Evolutionary conservation across 768 basidiomycete species (phyloP).

Genomic region (Tephrocybe rancida): DNA sequence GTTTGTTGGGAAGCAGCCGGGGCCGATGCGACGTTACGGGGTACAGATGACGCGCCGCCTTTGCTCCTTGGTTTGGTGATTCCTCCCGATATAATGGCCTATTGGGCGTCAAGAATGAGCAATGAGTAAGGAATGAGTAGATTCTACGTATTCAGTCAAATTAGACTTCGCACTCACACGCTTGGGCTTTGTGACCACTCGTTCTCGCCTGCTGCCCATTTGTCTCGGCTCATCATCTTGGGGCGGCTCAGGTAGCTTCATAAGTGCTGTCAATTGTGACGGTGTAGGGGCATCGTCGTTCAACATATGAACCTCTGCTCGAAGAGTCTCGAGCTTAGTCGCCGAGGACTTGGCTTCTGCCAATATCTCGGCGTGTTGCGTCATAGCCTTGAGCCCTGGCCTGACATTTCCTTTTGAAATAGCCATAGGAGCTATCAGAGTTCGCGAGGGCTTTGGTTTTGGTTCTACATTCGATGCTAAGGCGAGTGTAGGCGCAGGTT

Average conservation of each 20-base stretch:
- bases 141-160: constrained; percentile 5
- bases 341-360: constrained; percentile 20
- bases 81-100: constrained; percentile 29
- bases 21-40: constrained; percentile 11
- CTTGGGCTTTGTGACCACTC: constrained; percentile 10
- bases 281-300: constrained; percentile 15
- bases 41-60: constrained; percentile 5
- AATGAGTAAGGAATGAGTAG: constrained; percentile 6
- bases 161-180: constrained; percentile 12
- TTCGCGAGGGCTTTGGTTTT: not conserved
- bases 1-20: constrained; percentile 9
- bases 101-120: not conserved
- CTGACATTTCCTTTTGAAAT: constrained; percentile 11
- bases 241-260: not conserved
- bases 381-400: constrained; percentile 19
- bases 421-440: not conserved
- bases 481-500: not conserved
- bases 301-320: constrained; percentile 28
- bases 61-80: constrained; percentile 26
- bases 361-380: constrained; percentile 12
- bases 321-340: constrained; percentile 17
- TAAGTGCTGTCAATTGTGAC: not conserved
- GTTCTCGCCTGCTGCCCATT: not conserved
- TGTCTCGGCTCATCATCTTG: not conserved
- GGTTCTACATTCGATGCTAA: not conserved